phyloP scores from a whole-genome alignment of 148 eudicot species.

The Selenicereus undatus region DNA sequence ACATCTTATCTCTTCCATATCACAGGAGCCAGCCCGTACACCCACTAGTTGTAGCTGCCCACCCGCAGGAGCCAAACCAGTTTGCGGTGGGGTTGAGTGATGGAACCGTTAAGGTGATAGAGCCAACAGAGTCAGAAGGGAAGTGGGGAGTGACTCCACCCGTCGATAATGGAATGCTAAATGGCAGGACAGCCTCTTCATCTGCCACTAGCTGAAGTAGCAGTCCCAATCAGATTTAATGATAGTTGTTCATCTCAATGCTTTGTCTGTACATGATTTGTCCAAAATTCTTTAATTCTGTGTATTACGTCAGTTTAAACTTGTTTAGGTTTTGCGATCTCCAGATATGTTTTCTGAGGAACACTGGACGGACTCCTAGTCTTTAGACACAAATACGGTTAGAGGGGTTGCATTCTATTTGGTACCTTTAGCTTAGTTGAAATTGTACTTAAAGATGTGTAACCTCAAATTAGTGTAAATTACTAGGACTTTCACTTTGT shows the following conservation, averaged over 20 bases:
- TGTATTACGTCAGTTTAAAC: conserved; percentile 21
- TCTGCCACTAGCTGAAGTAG: conserved; percentile 51
- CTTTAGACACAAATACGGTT: conserved; percentile 12
- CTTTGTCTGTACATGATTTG: conserved; percentile 23
- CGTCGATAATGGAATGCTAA: conserved; percentile 52
- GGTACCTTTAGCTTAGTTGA: conserved; percentile 8
- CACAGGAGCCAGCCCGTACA: conserved; percentile 63
- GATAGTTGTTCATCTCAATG: conserved; percentile 32
- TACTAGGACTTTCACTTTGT: background rate
- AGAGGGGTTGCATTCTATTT: conserved; percentile 24
- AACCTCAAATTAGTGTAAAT: conserved; percentile 22
- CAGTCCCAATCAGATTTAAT: conserved; percentile 63
- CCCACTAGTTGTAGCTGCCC: conserved; percentile 62
- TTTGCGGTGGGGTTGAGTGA: conserved; percentile 76
- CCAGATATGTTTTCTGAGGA: conserved; percentile 16
- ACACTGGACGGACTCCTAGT: background rate
- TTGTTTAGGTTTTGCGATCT: conserved; percentile 9
- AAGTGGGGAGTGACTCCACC: conserved; percentile 84
- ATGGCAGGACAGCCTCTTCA: conserved; percentile 62
- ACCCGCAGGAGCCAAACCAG: conserved; percentile 78
- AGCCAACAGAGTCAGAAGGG: conserved; percentile 74
- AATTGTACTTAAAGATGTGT: conserved; percentile 17
- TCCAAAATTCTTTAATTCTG: conserved; percentile 26
- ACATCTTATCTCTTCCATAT: background rate
- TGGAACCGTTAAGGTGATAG: conserved; percentile 71